These are phyloP conservation scores for Verbena officinalis DNA, from an alignment of 257 asterid species.

Conservation along the genomic window DNA sequence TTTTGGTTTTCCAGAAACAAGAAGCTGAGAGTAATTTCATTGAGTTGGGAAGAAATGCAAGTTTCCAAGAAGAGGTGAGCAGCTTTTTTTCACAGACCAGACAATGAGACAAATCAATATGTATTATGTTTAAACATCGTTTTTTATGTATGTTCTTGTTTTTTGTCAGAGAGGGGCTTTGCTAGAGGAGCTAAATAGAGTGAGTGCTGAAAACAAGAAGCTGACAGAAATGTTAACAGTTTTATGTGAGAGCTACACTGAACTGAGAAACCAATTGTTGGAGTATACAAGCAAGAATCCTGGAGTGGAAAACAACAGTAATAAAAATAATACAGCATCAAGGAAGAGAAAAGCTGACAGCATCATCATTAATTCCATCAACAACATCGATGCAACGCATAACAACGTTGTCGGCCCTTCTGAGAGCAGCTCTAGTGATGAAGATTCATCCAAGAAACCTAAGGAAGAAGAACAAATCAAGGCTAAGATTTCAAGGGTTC, in stretches of 20 bases:
- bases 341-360: slow-evolving; percentile 59
- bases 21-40: slow-evolving; percentile 57
- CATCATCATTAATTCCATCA: slow-evolving; percentile 15
- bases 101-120: too few relatives aligned
- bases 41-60: slow-evolving; percentile 41
- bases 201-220: slow-evolving; percentile 77
- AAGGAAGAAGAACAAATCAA: slow-evolving; percentile 57
- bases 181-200: slow-evolving; percentile 69
- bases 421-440: slow-evolving; percentile 75
- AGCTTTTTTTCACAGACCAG: too few relatives aligned
- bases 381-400: slow-evolving; percentile 13
- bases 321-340: slow-evolving; percentile 15
- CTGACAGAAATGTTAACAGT: slow-evolving; percentile 60
- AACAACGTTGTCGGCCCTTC: slow-evolving; percentile 21
- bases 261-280: slow-evolving; percentile 48
- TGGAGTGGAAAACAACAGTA: background rate
- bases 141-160: background rate
- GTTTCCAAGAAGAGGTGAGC: slow-evolving; percentile 59
- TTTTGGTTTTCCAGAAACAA: slow-evolving; percentile 55
- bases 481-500: slow-evolving; percentile 53
- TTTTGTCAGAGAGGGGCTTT: slow-evolving; percentile 56
- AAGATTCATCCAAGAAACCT: slow-evolving; percentile 58
- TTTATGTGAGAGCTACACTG: slow-evolving; percentile 64
- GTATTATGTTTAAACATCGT: too few relatives aligned
- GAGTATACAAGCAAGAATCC: slow-evolving; percentile 44